These are phyloP conservation scores for Lepidium didymum DNA, from an alignment of 345 rosid species.

Conservation along the genomic window DNA sequence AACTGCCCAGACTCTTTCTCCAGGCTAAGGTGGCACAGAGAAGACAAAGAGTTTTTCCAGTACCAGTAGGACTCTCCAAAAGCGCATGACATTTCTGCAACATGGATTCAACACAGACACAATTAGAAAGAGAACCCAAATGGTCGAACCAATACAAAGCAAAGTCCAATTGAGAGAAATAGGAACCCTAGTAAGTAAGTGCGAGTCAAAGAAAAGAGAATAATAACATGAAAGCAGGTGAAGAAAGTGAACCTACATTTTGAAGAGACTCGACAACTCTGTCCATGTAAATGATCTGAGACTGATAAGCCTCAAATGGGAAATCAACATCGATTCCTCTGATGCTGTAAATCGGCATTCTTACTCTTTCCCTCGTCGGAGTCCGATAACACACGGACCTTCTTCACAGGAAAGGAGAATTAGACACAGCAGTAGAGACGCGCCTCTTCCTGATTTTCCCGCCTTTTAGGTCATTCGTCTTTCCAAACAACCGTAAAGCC, in stretches of 20 bases:
- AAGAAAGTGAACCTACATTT: conserved; percentile 38
- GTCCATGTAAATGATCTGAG: conserved; percentile 92
- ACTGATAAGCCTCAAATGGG: conserved; percentile 86
- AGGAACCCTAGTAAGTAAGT: neutral
- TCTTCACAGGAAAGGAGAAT: neutral
- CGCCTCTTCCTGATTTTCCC: conserved; percentile 22
- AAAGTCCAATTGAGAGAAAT: neutral
- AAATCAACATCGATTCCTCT: conserved; percentile 88
- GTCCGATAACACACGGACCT: neutral
- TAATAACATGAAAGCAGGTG: neutral
- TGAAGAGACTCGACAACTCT: conserved; percentile 84
- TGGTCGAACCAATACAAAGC: neutral
- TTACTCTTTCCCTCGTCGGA: neutral
- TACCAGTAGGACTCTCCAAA: conserved; percentile 97
- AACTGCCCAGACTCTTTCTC: conserved; percentile 83
- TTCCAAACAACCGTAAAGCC: conserved; percentile 12
- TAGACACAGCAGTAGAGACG: neutral
- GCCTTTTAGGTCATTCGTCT: conserved; percentile 21
- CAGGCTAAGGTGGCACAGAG: conserved; percentile 98
- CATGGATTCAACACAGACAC: neutral
- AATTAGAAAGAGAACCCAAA: neutral
- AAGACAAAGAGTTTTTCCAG: conserved; percentile 92
- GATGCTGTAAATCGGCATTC: conserved; percentile 75
- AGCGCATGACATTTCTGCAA: conserved; percentile 81
- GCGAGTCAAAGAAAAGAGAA: neutral